A percentile compares a stretch with the other conserved stretches of the same genome.
These are phyloP conservation scores for Aspergillus wentii DNA, from an alignment of 495 filamentous ascomycete species.

Conservation along the genomic window DNA sequence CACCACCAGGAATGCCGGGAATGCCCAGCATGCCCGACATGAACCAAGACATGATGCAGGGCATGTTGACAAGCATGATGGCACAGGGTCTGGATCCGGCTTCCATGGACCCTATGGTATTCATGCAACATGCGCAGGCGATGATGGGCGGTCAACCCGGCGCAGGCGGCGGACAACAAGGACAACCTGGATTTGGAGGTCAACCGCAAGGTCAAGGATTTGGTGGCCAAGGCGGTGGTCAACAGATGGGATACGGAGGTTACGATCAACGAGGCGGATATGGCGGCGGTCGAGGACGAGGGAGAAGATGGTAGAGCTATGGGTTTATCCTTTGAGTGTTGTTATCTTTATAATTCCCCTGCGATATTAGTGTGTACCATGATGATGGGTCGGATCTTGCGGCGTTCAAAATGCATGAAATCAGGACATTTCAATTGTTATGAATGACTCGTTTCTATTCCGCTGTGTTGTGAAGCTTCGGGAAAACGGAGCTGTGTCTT, in stretches of 20 bases:
- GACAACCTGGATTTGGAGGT: slow-evolving; percentile 32
- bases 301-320: slow-evolving; percentile 39
- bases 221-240: slow-evolving; percentile 39
- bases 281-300: slow-evolving; percentile 44
- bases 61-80: slow-evolving; percentile 80
- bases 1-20: slow-evolving; percentile 51
- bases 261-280: slow-evolving; percentile 40
- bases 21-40: slow-evolving; percentile 71
- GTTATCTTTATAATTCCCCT: slow-evolving; percentile 13
- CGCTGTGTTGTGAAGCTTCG: slow-evolving; percentile 6
- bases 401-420: slow-evolving; percentile 22
- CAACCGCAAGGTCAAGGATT: slow-evolving; percentile 36
- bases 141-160: slow-evolving; percentile 47
- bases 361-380: slow-evolving; percentile 2
- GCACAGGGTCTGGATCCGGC: slow-evolving; percentile 74
- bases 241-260: slow-evolving; percentile 49
- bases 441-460: slow-evolving; percentile 1
- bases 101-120: slow-evolving; percentile 65
- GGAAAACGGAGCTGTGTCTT: slow-evolving; percentile 17
- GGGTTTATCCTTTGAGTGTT: slow-evolving; percentile 5
- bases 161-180: slow-evolving; percentile 33
- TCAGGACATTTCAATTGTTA: slow-evolving; percentile 2
- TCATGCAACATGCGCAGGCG: slow-evolving; percentile 48
- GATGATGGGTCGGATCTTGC: slow-evolving; percentile 9
- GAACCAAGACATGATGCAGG: slow-evolving; percentile 69